Base-by-base conservation (phyloP, 2,329 filamentous ascomycete species). In the Ascochyta pisi region DNA sequence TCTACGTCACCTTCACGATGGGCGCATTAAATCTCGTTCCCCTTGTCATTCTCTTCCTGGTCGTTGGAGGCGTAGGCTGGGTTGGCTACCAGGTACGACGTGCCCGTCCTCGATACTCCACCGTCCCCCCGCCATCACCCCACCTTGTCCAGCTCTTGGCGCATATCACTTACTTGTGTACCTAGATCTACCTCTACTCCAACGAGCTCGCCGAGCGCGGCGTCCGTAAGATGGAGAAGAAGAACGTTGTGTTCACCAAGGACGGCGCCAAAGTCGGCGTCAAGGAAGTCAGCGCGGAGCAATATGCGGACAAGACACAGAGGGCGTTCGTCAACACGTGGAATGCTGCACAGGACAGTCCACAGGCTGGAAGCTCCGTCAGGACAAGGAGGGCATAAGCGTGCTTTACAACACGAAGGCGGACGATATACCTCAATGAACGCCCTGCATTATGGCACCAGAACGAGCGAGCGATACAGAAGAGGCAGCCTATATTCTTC, bases 201-300 rank as follows among this genome's bases (percentile, higher is more conserved):
- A 82, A 81, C 76, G 83, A 89, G 73, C 87, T 93, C 66, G 83
- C 85, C 58, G 80, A 85, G 57, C 82, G 84, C 55, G 88, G 89
- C 42, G 84, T 83, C 44, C 82, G 88, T 75, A 86, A 86, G 69
- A 89, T 92, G 84, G 86, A 88, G 73, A 86, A 86, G 78, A 90
- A 89, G 79, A 89, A 92, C 72, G 84, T 93, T 53, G 81, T 86
- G 37, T 89, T 92, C 75, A 88, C 87, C 35, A 91, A 90, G 73
- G 89, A 92, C 53, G 90, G 90, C 51, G 77, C 90, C 58, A 84
- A 85, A 67, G 88, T 93, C 40, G 87, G 87, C 44, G 83, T 93
- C 58, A 89, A 88, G 76, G 82, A 91, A 58, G 76, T 89, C 45
- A 82, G 83, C 62, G 83, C 84, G 50, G 90, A 92, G 77, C 84